Conservation (phyloP, 257 asterid genomes). For the Plantago ovata region DNA sequence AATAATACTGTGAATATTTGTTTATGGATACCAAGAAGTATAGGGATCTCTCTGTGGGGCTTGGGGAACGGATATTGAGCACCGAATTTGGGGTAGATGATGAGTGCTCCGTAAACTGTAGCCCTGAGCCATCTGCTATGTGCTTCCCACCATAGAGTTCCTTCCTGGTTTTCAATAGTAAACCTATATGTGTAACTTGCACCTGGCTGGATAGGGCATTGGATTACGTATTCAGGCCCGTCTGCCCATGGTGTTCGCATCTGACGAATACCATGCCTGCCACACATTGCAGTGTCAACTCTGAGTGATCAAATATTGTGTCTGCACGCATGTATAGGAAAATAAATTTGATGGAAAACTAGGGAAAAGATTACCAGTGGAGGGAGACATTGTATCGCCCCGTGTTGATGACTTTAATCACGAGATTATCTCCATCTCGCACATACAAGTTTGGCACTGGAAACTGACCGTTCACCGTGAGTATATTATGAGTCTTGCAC, state of each 20-base stretch:
- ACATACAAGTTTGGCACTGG: conserved; percentile 63
- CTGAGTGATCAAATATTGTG: no score
- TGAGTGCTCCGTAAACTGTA: conserved; percentile 55
- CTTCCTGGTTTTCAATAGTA: conserved; percentile 60
- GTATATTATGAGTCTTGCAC: conserved; percentile 49
- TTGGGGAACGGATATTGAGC: conserved; percentile 42
- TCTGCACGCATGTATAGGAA: background rate
- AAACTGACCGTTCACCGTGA: conserved; percentile 67
- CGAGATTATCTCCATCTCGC: conserved; percentile 53
- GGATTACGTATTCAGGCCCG: conserved; percentile 65
- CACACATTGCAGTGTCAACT: background rate
- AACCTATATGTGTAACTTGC: conserved; percentile 50
- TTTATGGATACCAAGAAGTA: conserved; percentile 45
- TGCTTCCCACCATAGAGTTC: conserved; percentile 77
- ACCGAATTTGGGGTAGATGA: conserved; percentile 45
- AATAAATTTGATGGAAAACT: background rate
- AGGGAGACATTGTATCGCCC: conserved; percentile 63
- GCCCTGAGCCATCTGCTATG: conserved; percentile 65
- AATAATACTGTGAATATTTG: background rate
- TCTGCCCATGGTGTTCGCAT: conserved; percentile 71
- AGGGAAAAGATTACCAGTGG: conserved; percentile 44
- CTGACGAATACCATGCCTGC: conserved; percentile 65
- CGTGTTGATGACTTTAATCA: conserved; percentile 47
- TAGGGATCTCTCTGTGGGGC: conserved; percentile 41
- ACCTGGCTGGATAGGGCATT: conserved; percentile 67